Evolutionary conservation across 2,329 filamentous ascomycete species (phyloP).

Genomic region (Colletotrichum sidae): DNA sequence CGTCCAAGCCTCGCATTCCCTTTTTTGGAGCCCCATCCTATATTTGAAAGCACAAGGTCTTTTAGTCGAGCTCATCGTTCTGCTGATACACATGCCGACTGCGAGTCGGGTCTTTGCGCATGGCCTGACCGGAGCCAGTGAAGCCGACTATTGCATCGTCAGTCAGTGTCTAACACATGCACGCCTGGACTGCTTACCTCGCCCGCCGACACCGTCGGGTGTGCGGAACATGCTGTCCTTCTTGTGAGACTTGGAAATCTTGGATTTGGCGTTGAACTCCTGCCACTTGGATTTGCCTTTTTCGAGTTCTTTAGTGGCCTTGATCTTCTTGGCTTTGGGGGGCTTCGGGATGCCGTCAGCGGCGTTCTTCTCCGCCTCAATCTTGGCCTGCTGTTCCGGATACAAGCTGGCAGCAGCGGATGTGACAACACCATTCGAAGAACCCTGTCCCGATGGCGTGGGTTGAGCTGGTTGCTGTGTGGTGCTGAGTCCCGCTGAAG

Average conservation of each 20-base stretch:
- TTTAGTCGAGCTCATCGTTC: constrained; percentile 78
- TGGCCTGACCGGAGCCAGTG: constrained; percentile 92
- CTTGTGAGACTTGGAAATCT: constrained; percentile 74
- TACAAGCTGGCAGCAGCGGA: constrained; percentile 70
- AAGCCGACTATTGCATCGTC: constrained; percentile 79
- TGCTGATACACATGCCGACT: constrained; percentile 87
- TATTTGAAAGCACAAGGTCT: constrained; percentile 40
- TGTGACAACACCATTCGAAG: constrained; percentile 60
- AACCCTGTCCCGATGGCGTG: constrained; percentile 48
- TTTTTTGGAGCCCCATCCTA: constrained; percentile 37
- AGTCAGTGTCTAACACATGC: constrained; percentile 14
- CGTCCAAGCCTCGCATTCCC: constrained; percentile 38
- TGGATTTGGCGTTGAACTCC: constrained; percentile 85
- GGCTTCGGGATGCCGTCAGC: constrained; percentile 76
- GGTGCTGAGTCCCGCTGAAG: constrained; percentile 60
- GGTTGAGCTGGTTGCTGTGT: constrained; percentile 54
- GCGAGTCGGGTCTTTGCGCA: constrained; percentile 90
- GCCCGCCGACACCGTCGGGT: constrained; percentile 84
- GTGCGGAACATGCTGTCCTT: constrained; percentile 99
- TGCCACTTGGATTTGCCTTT: constrained; percentile 95
- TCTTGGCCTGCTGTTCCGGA: constrained; percentile 60
- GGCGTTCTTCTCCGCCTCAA: constrained; percentile 71
- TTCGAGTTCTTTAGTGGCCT: constrained; percentile 91
- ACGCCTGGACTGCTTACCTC: constrained; percentile 70
- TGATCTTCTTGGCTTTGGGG: constrained; percentile 87